Evolutionary conservation across 1,284 basidiomycete species (phyloP), one percentile per base, ranked within the genome.

Genomic region (Termitomyces sp.): DNA sequence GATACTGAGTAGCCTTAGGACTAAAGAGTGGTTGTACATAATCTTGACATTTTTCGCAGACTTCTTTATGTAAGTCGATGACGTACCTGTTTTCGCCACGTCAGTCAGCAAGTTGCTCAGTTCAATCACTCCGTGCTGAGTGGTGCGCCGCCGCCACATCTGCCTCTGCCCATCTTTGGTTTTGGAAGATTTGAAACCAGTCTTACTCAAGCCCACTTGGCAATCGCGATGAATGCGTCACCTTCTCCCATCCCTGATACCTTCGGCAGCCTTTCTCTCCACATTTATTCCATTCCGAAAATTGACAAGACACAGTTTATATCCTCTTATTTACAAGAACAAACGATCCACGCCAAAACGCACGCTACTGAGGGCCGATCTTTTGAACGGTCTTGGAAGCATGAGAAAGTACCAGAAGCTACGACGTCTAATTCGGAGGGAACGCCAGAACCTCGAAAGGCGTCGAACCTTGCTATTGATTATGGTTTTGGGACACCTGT

Each of bases 401-500:
- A 45, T 24, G 45, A 50, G 26, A 26, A 38, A 26, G 19, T 30
- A 5, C 26, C 36, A 26, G 28, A 41, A 33, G 9, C 26, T 31
- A 21, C 26, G 2, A 39, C 43, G n/a, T 43, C 38, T 12, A 40
- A 39, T 26, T 24, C 13, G 26, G 43, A 49, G 19, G 12, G 5
- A 42, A 5, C 12, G 13, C 15, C 12, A 24, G 30, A 30, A 24
- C 31, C 24, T 28, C 24, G 26, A 24, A 28, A 38, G 24, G 46
- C 45, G 9, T 30, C 45, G 3, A 31, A 57, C 15, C 38, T 45
- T 38, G 24, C 30, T 10, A 26, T 42, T n/a, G 50, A 66, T 12
- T 72, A 73, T 59, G 75, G 74, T 1, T 82, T 86, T 60, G 77
- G 72, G 31, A 86, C 83, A 3, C 84, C 83, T 9, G 64, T 85